phyloP scores from a whole-genome alignment of 192 early-diverging fungal species.

The Allomyces javanicus region DNA sequence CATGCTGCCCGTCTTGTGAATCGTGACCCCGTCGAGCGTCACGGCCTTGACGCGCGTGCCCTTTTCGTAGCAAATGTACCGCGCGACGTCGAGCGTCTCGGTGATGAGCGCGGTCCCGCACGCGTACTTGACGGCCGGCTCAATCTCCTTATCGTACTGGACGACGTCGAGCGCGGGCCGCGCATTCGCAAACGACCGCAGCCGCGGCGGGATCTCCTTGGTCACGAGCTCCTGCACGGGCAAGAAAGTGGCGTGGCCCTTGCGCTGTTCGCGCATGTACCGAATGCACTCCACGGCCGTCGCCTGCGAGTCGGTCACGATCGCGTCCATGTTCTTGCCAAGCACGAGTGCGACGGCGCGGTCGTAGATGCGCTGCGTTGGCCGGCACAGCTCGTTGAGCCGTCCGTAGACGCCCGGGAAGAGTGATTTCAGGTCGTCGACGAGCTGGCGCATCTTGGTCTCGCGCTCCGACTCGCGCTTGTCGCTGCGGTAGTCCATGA shows the following conservation, averaged over 20 bases:
- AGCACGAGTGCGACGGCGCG: conserved; percentile 65
- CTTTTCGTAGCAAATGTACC: conserved; percentile 64
- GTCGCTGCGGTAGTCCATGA: conserved; percentile 64
- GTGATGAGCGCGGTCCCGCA: conserved; percentile 86
- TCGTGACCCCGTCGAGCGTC: conserved; percentile 77
- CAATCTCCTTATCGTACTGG: conserved; percentile 54
- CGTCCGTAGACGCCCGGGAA: conserved; percentile 83
- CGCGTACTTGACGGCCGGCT: conserved; percentile 68
- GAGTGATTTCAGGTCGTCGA: conserved; percentile 59
- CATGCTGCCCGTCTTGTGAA: conserved; percentile 91
- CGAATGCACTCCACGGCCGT: conserved; percentile 92
- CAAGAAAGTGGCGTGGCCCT: conserved; percentile 81
- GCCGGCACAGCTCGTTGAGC: conserved; percentile 71
- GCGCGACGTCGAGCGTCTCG: conserved; percentile 68
- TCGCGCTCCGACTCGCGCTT: conserved; percentile 68
- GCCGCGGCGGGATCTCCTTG: conserved; percentile 58
- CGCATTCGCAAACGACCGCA: conserved; percentile 54
- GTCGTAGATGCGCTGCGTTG: conserved; percentile 83
- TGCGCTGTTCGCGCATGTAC: conserved; percentile 78
- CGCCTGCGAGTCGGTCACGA: conserved; percentile 79
- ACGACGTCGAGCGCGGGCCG: conserved; percentile 86
- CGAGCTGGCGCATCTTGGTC: conserved; percentile 47
- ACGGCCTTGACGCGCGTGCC: conserved; percentile 75
- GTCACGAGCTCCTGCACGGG: conserved; percentile 65
- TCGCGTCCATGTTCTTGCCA: conserved; percentile 80